Evolutionary conservation across 1,284 basidiomycete genomes (phyloP).

Genomic region (Apiotrichum siamense): DNA sequence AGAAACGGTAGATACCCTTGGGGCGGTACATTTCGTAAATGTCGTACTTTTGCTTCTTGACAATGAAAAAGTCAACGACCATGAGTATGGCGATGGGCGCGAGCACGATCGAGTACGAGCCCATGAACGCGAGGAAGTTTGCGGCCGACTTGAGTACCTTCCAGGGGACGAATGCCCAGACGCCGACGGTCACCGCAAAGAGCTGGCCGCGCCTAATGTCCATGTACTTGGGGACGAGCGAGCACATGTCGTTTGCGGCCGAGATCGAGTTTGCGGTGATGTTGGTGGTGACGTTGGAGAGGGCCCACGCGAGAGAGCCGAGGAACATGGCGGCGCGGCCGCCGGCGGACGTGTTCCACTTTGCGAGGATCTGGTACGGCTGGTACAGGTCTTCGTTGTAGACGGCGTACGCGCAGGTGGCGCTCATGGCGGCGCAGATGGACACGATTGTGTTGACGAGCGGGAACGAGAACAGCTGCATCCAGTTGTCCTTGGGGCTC

Average conservation of each 20-base stretch:
- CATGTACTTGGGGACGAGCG: conserved; percentile 54
- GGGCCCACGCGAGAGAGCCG: conserved; percentile 59
- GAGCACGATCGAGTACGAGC: conserved; percentile 39
- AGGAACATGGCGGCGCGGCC: conserved; percentile 69
- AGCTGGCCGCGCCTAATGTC: conserved; percentile 69
- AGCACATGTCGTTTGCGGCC: conserved; percentile 71
- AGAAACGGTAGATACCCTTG: conserved; percentile 35
- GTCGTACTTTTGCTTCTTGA: conserved; percentile 30
- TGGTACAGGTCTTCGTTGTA: conserved; percentile 53
- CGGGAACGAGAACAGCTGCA: conserved; percentile 66
- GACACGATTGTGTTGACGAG: conserved; percentile 54
- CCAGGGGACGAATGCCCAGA: conserved; percentile 52
- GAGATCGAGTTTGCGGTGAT: conserved; percentile 61
- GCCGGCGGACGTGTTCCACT: conserved; percentile 57
- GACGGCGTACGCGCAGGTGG: conserved; percentile 53
- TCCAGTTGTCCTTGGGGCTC: conserved; percentile 46
- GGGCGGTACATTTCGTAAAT: conserved; percentile 37
- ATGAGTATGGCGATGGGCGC: conserved; percentile 38
- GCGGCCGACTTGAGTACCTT: conserved; percentile 32
- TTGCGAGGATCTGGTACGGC: conserved; percentile 49
- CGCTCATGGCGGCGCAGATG: conserved; percentile 61
- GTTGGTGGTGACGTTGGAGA: conserved; percentile 67
- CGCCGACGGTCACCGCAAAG: conserved; percentile 65
- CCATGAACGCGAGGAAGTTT: conserved; percentile 36
- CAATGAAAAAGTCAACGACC: conserved; percentile 33